These are phyloP conservation scores for Samsoniella hepiali DNA, from an alignment of 2,329 filamentous ascomycete species.

Conservation along the genomic window DNA sequence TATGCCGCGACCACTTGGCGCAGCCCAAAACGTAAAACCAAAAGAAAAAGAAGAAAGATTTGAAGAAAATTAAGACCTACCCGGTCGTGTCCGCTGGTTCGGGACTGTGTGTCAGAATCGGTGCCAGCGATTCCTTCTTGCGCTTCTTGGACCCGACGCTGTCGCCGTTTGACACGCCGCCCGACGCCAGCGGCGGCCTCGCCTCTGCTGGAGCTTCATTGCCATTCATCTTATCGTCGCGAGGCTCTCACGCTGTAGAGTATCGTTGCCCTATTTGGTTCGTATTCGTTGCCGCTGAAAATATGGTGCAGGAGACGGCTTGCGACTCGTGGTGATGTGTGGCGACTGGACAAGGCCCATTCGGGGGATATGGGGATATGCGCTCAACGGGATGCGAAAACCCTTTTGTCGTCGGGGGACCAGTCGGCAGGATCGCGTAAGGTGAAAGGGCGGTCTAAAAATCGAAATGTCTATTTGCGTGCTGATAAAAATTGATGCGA, in stretches of 20 bases:
- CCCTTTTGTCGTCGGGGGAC: neutral
- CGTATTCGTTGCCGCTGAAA: neutral
- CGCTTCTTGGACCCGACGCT: slow-evolving; percentile 59
- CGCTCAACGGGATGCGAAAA: neutral
- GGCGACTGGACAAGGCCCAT: slow-evolving; percentile 7
- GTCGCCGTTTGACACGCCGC: slow-evolving; percentile 30
- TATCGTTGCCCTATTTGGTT: neutral
- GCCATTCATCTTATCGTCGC: slow-evolving; percentile 27
- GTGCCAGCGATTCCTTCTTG: slow-evolving; percentile 71
- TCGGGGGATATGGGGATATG: neutral
- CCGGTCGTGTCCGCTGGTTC: slow-evolving; percentile 36
- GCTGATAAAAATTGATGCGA: neutral
- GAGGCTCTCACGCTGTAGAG: neutral
- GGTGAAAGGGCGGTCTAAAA: neutral
- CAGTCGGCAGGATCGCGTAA: neutral
- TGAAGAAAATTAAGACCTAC: slow-evolving; percentile 31
- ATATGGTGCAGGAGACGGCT: neutral
- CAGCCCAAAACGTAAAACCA: neutral
- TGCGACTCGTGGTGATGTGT: neutral
- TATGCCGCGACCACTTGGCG: slow-evolving; percentile 5
- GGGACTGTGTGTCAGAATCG: slow-evolving; percentile 68
- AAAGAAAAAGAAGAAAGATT: neutral
- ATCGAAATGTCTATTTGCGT: neutral
- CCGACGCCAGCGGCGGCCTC: slow-evolving; percentile 20
- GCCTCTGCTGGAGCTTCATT: slow-evolving; percentile 27